Percentiles rank a stretch among this genome's conserved stretches.
Conservation (phyloP, 192 early-diverging fungal genomes). For the Radiomyces spectabilis region DNA sequence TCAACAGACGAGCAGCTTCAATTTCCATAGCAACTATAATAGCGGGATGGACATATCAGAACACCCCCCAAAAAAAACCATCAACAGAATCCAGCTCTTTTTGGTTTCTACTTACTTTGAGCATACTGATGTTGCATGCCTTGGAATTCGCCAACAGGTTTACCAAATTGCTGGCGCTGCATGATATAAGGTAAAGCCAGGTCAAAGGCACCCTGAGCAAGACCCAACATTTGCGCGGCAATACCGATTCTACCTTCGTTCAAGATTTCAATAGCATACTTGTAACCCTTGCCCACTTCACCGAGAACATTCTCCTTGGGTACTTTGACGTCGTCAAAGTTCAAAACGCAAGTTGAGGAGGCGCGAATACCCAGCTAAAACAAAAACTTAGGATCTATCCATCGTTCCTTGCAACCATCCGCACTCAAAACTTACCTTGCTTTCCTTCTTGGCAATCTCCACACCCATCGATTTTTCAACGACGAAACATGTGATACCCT, state of each 20-base stretch:
- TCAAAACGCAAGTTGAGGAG: constrained; percentile 90
- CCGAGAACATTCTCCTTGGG: constrained; percentile 86
- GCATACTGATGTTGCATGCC: constrained; percentile 58
- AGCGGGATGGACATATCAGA: neutral
- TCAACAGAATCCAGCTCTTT: neutral
- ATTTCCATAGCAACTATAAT: constrained; percentile 75
- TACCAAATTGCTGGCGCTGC: constrained; percentile 92
- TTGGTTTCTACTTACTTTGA: constrained; percentile 44
- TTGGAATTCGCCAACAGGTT: constrained; percentile 79
- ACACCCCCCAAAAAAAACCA: neutral
- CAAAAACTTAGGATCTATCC: neutral
- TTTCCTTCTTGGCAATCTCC: constrained; percentile 89
- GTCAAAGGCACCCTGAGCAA: constrained; percentile 93
- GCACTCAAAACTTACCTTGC: constrained; percentile 41
- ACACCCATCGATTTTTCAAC: constrained; percentile 73
- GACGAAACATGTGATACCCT: constrained; percentile 95
- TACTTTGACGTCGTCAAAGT: constrained; percentile 85
- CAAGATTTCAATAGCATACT: constrained; percentile 94
- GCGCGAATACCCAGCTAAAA: constrained; percentile 86
- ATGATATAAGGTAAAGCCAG: constrained; percentile 83
- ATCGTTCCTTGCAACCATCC: neutral
- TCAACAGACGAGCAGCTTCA: constrained; percentile 93
- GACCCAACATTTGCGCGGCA: constrained; percentile 95
- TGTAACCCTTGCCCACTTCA: constrained; percentile 95
- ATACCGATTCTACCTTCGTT: constrained; percentile 99